Evolutionary conservation across 345 rosid genomes (phyloP).

Genomic region (Brassica napus): DNA sequence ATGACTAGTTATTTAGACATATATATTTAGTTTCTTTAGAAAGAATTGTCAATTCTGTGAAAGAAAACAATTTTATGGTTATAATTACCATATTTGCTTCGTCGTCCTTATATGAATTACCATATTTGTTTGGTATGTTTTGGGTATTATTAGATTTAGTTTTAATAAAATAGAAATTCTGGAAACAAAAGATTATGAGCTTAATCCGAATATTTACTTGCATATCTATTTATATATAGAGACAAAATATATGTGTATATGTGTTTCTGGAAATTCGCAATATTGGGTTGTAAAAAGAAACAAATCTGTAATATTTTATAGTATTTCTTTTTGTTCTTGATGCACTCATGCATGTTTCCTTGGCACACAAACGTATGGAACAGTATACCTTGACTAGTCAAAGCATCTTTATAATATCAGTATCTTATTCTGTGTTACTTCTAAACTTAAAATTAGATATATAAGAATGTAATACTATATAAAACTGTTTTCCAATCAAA

Average conservation of each 20-base stretch:
- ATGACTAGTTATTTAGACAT: neutral
- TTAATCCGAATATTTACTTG: neutral
- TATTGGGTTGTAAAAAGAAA: constrained; percentile 21
- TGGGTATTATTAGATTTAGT: neutral
- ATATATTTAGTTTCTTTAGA: neutral
- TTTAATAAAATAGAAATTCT: neutral
- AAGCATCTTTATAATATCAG: neutral
- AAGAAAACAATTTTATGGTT: constrained; percentile 5
- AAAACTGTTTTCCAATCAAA: constrained; percentile 13
- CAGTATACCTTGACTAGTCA: constrained; percentile 38
- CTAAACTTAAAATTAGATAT: neutral
- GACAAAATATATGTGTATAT: neutral
- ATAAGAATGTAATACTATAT: neutral
- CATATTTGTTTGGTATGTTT: neutral
- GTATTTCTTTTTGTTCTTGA: constrained; percentile 16
- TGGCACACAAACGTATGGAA: constrained; percentile 19
- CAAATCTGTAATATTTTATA: neutral
- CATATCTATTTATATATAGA: neutral
- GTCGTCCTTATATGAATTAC: neutral
- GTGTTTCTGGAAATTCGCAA: constrained; percentile 20
- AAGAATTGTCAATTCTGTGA: neutral
- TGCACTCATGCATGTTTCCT: constrained; percentile 32
- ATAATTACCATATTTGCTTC: constrained; percentile 2
- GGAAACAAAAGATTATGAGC: neutral
- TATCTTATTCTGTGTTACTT: constrained; percentile 13